These are phyloP conservation scores for Sicyos edulis DNA, from an alignment of 306 rosid species.

Conservation along the genomic window DNA sequence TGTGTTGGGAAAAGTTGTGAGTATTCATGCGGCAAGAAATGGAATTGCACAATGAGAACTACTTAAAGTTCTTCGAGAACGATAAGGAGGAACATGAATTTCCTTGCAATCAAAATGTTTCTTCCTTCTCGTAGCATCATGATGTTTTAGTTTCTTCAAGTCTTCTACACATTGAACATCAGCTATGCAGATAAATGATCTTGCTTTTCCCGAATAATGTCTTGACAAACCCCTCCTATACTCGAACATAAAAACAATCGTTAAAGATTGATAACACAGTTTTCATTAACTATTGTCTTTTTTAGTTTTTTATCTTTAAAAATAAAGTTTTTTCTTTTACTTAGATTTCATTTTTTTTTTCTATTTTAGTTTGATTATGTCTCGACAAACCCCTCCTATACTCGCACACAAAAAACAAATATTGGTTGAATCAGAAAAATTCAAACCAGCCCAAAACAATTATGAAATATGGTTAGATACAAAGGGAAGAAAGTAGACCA, in stretches of 20 bases:
- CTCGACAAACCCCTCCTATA: no score
- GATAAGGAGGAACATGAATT: constrained; percentile 22
- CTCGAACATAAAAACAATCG: not conserved
- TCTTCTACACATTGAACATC: constrained; percentile 58
- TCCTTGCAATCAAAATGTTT: constrained; percentile 41
- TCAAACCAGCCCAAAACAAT: no score
- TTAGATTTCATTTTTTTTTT: no score
- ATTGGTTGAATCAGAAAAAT: no score
- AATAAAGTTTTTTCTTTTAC: no score
- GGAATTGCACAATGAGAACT: constrained; percentile 42
- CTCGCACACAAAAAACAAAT: no score
- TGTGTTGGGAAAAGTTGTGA: no score
- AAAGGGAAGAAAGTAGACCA: not conserved
- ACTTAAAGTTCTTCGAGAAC: constrained; percentile 41
- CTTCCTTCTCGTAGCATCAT: constrained; percentile 60
- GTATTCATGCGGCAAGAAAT: constrained; percentile 32
- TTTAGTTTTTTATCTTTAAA: no score
- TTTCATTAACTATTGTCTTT: no score
- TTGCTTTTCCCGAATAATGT: constrained; percentile 74
- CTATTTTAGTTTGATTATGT: no score
- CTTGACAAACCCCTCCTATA: constrained; percentile 62
- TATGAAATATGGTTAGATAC: no score
- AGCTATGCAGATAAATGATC: constrained; percentile 72
- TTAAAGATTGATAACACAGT: no score
- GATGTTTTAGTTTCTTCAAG: constrained; percentile 59